Evolutionary conservation across 2,329 filamentous ascomycete species (phyloP).

Genomic region (Hypoxylon sp.): DNA sequence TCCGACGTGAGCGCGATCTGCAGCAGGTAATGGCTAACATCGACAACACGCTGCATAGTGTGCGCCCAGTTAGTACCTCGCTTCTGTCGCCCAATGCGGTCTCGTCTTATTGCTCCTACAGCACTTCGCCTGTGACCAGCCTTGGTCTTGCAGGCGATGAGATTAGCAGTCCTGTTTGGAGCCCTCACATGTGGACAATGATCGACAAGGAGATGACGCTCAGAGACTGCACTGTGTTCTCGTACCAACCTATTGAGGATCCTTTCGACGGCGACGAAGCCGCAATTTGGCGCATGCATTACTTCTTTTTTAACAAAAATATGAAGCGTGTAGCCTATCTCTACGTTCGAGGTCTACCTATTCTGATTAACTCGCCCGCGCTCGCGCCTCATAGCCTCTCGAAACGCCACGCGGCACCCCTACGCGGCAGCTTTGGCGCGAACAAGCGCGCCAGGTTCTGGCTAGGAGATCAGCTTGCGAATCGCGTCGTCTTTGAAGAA

Average conservation of each 20-base stretch:
- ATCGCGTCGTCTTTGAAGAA: constrained; percentile 62
- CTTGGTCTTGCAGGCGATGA: constrained; percentile 59
- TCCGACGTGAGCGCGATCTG: constrained; percentile 85
- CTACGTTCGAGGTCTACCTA: constrained; percentile 89
- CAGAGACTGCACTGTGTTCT: constrained; percentile 89
- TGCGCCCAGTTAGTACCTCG: constrained; percentile 74
- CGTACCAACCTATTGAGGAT: constrained; percentile 89
- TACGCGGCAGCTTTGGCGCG: constrained; percentile 63
- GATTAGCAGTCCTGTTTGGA: constrained; percentile 77
- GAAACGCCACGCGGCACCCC: constrained; percentile 52
- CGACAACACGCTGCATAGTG: constrained; percentile 88
- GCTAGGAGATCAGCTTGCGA: constrained; percentile 78
- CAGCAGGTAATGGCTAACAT: constrained; percentile 87
- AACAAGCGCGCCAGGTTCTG: constrained; percentile 90
- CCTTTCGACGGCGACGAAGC: constrained; percentile 93
- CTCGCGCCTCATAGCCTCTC: constrained; percentile 50
- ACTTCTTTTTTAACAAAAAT: constrained; percentile 97
- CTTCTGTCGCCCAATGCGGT: constrained; percentile 56
- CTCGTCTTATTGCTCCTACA: constrained; percentile 58
- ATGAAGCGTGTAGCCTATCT: constrained; percentile 95
- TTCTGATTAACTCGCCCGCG: constrained; percentile 65
- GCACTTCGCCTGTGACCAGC: constrained; percentile 56
- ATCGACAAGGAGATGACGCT: constrained; percentile 96
- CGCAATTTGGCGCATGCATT: constrained; percentile 94
- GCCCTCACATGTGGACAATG: constrained; percentile 89